These are phyloP conservation scores for Colletotrichum tamarilloi DNA, from an alignment of 2,329 filamentous ascomycete species.

Conservation along the genomic window DNA sequence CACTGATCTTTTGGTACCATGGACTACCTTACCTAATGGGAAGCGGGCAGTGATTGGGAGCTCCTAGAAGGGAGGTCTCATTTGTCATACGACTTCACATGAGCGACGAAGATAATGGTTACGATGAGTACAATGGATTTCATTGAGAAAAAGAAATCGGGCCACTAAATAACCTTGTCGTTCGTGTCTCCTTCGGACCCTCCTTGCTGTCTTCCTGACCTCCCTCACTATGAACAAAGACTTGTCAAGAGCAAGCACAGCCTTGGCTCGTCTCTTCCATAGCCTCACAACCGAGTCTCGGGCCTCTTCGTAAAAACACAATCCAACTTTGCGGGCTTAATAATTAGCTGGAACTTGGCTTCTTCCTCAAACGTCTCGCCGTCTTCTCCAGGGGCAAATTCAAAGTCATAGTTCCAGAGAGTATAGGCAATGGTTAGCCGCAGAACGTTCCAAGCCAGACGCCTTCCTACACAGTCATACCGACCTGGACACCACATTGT, in stretches of 20 bases:
- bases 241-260: too few species aligned
- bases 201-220: neutral
- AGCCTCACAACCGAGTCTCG: neutral
- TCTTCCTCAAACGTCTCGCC: neutral
- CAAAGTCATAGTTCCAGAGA: constrained; percentile 32
- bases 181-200: neutral
- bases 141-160: neutral
- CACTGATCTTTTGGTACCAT: neutral
- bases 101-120: neutral
- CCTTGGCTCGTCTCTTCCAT: too few species aligned
- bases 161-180: neutral
- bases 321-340: constrained; percentile 21
- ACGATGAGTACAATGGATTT: neutral
- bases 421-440: constrained; percentile 28
- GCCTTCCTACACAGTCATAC: constrained; percentile 28
- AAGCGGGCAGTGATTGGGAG: neutral
- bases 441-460: constrained; percentile 26
- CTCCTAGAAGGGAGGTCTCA: neutral
- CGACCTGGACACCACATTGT: neutral
- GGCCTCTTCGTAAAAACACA: constrained; percentile 24
- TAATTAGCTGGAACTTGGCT: constrained; percentile 19
- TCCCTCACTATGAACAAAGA: neutral
- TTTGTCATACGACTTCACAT: neutral
- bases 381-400: constrained; percentile 27
- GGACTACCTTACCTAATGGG: too few species aligned